Percentiles rank a stretch among this genome's conserved stretches.
phyloP scores from a whole-genome alignment of 2,329 filamentous ascomycete genomes.

The Elsinoe batatas region DNA sequence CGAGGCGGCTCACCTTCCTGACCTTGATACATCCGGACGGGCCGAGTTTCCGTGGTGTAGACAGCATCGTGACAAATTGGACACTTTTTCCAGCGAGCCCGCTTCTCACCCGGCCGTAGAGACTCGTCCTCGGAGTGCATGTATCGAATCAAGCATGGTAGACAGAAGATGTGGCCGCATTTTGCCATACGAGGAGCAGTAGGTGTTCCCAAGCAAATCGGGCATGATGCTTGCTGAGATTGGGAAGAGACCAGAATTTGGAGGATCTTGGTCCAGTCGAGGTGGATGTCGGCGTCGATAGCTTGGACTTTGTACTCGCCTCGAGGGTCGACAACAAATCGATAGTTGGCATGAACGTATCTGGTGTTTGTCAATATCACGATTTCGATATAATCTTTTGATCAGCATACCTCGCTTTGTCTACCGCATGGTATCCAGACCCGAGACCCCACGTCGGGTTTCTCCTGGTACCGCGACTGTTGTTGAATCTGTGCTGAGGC shows the following conservation, averaged over 20 bases:
- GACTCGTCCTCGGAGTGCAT: slow-evolving; percentile 78
- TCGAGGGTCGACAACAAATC: slow-evolving; percentile 82
- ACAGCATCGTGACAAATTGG: slow-evolving; percentile 90
- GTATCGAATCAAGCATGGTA: slow-evolving; percentile 86
- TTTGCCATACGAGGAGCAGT: slow-evolving; percentile 93
- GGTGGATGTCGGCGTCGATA: slow-evolving; percentile 73
- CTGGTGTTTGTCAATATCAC: slow-evolving; percentile 31
- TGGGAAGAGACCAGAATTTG: slow-evolving; percentile 85
- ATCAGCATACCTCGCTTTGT: slow-evolving; percentile 65
- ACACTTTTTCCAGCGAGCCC: slow-evolving; percentile 81
- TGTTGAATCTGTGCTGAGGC: slow-evolving; percentile 33
- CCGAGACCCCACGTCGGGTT: slow-evolving; percentile 76
- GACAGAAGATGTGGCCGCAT: slow-evolving; percentile 93
- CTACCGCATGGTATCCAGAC: slow-evolving; percentile 78
- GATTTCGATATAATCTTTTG: not conserved
- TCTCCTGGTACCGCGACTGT: slow-evolving; percentile 43
- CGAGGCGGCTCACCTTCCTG: slow-evolving; percentile 73
- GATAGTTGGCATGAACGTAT: slow-evolving; percentile 92
- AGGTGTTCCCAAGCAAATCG: slow-evolving; percentile 87
- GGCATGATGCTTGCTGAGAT: slow-evolving; percentile 80
- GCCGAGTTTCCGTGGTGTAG: slow-evolving; percentile 81
- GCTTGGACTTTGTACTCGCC: slow-evolving; percentile 72
- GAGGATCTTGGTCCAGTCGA: slow-evolving; percentile 84
- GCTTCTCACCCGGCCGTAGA: slow-evolving; percentile 53
- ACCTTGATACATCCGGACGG: slow-evolving; percentile 82